Evolutionary conservation across 352 stramenopile species (phyloP).

Genomic region (Pilasporangium apinafurcum): DNA sequence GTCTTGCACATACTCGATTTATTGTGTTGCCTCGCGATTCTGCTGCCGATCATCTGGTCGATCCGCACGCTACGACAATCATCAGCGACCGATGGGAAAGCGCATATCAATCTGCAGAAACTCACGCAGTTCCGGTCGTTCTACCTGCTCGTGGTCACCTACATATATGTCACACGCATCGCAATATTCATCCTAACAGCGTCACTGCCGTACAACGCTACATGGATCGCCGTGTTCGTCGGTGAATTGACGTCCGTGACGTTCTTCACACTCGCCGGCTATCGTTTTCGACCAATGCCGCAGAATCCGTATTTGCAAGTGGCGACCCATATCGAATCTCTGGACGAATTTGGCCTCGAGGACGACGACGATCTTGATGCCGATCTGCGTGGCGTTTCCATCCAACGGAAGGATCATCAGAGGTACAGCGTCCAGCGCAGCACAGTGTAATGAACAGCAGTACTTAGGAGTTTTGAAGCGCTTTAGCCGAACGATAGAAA

Average conservation of each 20-base stretch:
- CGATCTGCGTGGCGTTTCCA: constrained; percentile 20
- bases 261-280: constrained; percentile 92
- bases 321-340: constrained; percentile 53
- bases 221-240: constrained; percentile 55
- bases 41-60: constrained; percentile 97
- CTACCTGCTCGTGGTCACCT: constrained; percentile 95
- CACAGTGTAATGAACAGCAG: too few relatives aligned
- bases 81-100: constrained; percentile 86
- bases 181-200: constrained; percentile 91
- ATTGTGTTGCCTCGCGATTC: constrained; percentile 93
- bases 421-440: constrained; percentile 1
- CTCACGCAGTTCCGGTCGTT: constrained; percentile 96
- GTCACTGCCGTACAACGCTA: constrained; percentile 89
- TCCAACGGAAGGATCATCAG: constrained; percentile 26
- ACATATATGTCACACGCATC: constrained; percentile 98
- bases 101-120: constrained; percentile 85
- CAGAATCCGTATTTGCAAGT: constrained; percentile 92
- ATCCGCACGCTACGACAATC: constrained; percentile 80
- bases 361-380: constrained; percentile 31
- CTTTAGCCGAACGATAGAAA: too few relatives aligned
- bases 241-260: constrained; percentile 75
- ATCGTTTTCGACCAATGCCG: constrained; percentile 87
- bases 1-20: constrained; percentile 95
- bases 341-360: constrained; percentile 70
- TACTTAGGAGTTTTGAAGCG: too few relatives aligned